phyloP scores from a whole-genome alignment of 495 filamentous ascomycete genomes.

The Aspergillus wentii region DNA sequence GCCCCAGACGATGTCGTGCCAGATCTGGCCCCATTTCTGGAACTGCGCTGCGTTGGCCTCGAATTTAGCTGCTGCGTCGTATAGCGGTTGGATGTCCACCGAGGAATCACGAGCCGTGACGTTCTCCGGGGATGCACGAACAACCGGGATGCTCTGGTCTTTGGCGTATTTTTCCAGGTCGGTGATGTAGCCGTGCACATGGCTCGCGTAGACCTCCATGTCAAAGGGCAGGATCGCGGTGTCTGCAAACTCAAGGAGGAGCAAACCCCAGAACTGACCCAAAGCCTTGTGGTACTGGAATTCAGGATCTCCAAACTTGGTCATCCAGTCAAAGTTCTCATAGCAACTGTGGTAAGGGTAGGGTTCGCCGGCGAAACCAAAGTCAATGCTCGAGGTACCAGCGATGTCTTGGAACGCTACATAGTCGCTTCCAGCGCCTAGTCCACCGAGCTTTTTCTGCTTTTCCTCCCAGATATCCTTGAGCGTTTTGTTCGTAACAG shows the following conservation, averaged over 20 bases:
- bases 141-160: constrained; percentile 43
- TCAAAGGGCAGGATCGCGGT: constrained; percentile 79
- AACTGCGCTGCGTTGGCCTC: constrained; percentile 57
- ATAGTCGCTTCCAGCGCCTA: constrained; percentile 83
- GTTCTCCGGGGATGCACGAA: constrained; percentile 10
- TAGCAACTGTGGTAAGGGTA: constrained; percentile 83
- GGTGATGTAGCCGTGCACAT: constrained; percentile 54
- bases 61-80: constrained; percentile 56
- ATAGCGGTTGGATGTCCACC: constrained; percentile 55
- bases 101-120: constrained; percentile 11
- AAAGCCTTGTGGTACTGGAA: constrained; percentile 79
- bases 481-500: constrained; percentile 65
- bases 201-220: constrained; percentile 66
- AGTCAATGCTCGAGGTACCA: constrained; percentile 85
- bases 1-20: constrained; percentile 65
- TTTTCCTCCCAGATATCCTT: constrained; percentile 70
- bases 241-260: constrained; percentile 84
- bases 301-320: constrained; percentile 67
- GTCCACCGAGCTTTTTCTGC: constrained; percentile 51
- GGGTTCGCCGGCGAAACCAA: constrained; percentile 65
- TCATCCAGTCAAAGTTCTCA: constrained; percentile 87
- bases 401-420: constrained; percentile 90
- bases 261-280: constrained; percentile 71
- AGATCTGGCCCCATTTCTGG: constrained; percentile 63
- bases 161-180: constrained; percentile 64